phyloP scores from a whole-genome alignment of 2,329 filamentous ascomycete genomes.

The Sarocladium brachiariae region DNA sequence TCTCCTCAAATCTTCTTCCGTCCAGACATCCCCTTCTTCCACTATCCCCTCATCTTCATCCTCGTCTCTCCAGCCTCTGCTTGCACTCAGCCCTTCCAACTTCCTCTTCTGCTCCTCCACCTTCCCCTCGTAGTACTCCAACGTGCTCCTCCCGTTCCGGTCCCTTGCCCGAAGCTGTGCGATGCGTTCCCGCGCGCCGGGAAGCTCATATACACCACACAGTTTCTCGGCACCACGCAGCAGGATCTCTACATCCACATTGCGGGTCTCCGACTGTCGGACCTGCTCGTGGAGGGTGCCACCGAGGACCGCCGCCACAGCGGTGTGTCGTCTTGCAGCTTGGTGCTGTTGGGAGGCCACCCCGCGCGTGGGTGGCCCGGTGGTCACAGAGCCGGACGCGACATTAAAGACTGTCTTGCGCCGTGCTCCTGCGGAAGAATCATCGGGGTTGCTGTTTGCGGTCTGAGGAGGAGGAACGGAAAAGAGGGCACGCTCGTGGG shows the following conservation, averaged over 20 bases:
- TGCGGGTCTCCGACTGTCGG: constrained; percentile 42
- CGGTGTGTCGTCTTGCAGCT: constrained; percentile 61
- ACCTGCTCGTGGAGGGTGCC: constrained; percentile 81
- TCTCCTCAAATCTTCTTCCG: constrained; percentile 59
- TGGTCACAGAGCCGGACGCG: constrained; percentile 54
- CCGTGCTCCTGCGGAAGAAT: constrained; percentile 25
- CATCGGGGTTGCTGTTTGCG: constrained; percentile 27
- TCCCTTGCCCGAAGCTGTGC: constrained; percentile 63
- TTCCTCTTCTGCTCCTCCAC: constrained; percentile 71
- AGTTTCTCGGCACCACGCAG: constrained; percentile 85
- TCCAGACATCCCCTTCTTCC: constrained; percentile 41
- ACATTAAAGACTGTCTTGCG: constrained; percentile 63
- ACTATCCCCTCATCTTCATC: constrained; percentile 43
- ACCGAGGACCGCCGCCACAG: constrained; percentile 83
- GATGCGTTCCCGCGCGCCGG: constrained; percentile 73
- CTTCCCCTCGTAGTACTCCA: constrained; percentile 72
- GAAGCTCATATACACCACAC: constrained; percentile 77
- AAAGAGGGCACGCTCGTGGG: constrained; percentile 91
- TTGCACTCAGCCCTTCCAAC: constrained; percentile 58
- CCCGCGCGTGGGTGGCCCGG: constrained; percentile 37
- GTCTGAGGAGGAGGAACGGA: constrained; percentile 75
- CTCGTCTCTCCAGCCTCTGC: constrained; percentile 48
- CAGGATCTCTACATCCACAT: constrained; percentile 80
- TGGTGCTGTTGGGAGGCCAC: constrained; percentile 12
- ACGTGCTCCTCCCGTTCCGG: constrained; percentile 62